phyloP scores from a whole-genome alignment of 2,329 filamentous ascomycete genomes.

The Hypoxylon sp. region DNA sequence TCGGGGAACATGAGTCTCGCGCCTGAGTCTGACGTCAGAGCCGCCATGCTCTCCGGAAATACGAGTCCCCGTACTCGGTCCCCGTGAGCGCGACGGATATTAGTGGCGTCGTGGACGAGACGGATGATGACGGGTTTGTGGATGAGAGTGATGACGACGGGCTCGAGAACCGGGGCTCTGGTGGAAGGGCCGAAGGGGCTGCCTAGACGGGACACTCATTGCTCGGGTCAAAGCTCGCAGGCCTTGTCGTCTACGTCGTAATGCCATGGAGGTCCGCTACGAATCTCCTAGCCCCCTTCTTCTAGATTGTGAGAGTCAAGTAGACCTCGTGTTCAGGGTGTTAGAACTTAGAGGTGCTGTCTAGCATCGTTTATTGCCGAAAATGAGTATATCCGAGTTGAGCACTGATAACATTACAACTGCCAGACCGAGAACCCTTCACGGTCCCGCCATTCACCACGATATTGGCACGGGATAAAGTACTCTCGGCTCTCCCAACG shows the following conservation, averaged over 20 bases:
- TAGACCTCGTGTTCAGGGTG: constrained; percentile 1
- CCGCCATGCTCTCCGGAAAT: constrained; percentile 24
- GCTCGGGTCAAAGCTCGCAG: constrained; percentile 17
- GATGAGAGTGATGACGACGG: constrained; percentile 10
- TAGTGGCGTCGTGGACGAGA: constrained; percentile 4
- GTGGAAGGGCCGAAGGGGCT: background rate
- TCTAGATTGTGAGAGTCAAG: background rate
- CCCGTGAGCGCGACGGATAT: constrained; percentile 17
- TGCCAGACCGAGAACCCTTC: background rate
- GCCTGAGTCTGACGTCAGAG: constrained; percentile 5
- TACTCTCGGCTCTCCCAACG: background rate
- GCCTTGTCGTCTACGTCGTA: constrained; percentile 18
- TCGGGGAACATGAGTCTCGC: constrained; percentile 12
- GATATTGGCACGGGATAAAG: background rate
- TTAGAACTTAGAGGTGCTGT: background rate
- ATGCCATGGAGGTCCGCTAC: background rate
- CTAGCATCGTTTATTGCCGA: background rate
- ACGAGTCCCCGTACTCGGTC: constrained; percentile 27
- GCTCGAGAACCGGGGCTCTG: constrained; percentile 11
- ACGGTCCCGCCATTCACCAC: background rate
- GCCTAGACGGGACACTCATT: constrained; percentile 3
- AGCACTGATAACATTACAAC: background rate
- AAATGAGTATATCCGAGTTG: background rate
- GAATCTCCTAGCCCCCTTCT: background rate
- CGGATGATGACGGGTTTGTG: constrained; percentile 21